Evolutionary conservation across 2,329 filamentous ascomycete species (phyloP).

Genomic region (Xylaria sp.): DNA sequence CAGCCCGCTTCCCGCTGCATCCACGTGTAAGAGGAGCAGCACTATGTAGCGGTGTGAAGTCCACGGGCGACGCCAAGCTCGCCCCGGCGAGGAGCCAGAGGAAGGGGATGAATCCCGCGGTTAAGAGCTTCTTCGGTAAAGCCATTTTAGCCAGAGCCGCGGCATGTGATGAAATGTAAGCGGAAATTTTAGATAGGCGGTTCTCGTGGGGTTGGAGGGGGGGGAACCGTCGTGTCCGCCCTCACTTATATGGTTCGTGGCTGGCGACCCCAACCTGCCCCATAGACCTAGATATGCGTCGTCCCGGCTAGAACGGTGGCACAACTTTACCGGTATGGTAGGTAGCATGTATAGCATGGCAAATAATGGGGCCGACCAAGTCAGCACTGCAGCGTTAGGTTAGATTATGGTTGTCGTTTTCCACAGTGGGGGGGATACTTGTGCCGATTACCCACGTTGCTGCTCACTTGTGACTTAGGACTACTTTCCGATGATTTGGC

Average conservation of each 20-base stretch:
- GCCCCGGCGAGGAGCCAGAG: background rate
- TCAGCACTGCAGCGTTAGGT: slow-evolving; percentile 6
- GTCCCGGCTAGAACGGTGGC: background rate
- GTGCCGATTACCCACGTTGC: slow-evolving; percentile 9
- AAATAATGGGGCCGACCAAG: background rate
- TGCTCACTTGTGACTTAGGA: background rate
- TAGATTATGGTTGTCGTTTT: background rate
- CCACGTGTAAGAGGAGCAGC: background rate
- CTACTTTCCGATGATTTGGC: background rate
- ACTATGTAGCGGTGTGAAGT: background rate
- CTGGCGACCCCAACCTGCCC: background rate
- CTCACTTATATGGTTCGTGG: slow-evolving; percentile 6
- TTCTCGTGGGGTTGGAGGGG: background rate
- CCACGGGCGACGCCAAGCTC: slow-evolving; percentile 1
- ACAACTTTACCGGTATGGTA: background rate
- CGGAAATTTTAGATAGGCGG: background rate
- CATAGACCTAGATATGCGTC: background rate
- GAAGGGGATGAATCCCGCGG: slow-evolving; percentile 11
- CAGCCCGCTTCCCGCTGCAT: slow-evolving; percentile 13
- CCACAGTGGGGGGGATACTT: background rate
- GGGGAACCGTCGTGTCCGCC: background rate
- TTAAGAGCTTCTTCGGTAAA: slow-evolving; percentile 1
- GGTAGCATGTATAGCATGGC: background rate
- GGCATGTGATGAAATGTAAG: background rate
- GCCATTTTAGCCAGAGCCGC: slow-evolving; percentile 3